Evolutionary conservation across 2,329 filamentous ascomycete species (phyloP).

Genomic region (Colletotrichum tabaci): DNA sequence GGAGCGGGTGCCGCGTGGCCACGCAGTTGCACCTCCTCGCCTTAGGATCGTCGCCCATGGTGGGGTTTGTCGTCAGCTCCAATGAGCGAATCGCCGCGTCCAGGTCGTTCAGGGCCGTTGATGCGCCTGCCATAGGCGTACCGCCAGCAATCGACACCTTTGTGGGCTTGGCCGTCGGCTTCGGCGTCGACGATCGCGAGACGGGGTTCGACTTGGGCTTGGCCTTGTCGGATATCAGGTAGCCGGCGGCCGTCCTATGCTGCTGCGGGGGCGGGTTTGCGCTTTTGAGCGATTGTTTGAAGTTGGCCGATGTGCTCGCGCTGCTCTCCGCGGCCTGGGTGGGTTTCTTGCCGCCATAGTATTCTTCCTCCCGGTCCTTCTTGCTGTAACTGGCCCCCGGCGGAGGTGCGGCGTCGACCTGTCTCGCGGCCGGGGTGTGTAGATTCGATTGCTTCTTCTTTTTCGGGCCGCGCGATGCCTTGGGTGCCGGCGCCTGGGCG

Average conservation of each 20-base stretch:
- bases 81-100: constrained; percentile 89
- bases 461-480: constrained; percentile 60
- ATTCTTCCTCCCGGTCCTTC: constrained; percentile 78
- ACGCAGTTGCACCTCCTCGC: constrained; percentile 88
- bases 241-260: constrained; percentile 80
- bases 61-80: constrained; percentile 92
- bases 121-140: constrained; percentile 85
- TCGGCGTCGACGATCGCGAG: constrained; percentile 69
- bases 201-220: constrained; percentile 69
- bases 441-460: constrained; percentile 74
- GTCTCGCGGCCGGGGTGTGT: constrained; percentile 75
- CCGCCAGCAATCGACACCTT: constrained; percentile 84
- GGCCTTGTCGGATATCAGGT: constrained; percentile 84
- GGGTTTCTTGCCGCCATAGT: constrained; percentile 75
- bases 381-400: constrained; percentile 82
- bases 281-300: constrained; percentile 47
- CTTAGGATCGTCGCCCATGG: constrained; percentile 69
- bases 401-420: constrained; percentile 75
- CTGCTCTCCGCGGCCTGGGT: constrained; percentile 58
- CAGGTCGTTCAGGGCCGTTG: constrained; percentile 78
- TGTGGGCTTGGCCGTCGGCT: constrained; percentile 61
- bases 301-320: constrained; percentile 54
- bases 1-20: constrained; percentile 87
- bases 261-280: constrained; percentile 43
- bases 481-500: constrained; percentile 62